These are phyloP conservation scores for Funneliformis geosporum DNA, from an alignment of 192 early-diverging fungal genomes.

Conservation along the genomic window DNA sequence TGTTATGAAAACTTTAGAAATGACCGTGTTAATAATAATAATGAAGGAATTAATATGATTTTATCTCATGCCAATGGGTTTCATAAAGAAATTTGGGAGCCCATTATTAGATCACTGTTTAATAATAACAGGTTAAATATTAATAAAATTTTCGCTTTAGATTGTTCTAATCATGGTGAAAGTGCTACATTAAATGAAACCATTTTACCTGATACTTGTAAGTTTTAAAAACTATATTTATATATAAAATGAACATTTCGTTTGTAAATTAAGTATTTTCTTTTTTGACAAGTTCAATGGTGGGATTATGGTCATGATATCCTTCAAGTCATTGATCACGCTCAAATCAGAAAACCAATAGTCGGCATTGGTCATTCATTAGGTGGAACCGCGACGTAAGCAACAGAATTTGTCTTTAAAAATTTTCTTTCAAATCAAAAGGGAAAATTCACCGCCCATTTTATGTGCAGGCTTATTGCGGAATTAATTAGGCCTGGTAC, in stretches of 20 bases:
- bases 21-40: background rate
- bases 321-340: slow-evolving; percentile 46
- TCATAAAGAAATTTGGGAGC: slow-evolving; percentile 60
- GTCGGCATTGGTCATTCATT: slow-evolving; percentile 65
- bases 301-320: slow-evolving; percentile 52
- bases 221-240: background rate
- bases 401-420: background rate
- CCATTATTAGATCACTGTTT: slow-evolving; percentile 44
- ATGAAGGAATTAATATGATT: slow-evolving; percentile 35
- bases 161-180: slow-evolving; percentile 60
- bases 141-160: slow-evolving; percentile 51
- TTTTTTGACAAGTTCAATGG: slow-evolving; percentile 50
- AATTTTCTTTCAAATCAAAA: slow-evolving; percentile 26
- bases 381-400: slow-evolving; percentile 40
- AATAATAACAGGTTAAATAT: slow-evolving; percentile 29
- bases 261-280: background rate
- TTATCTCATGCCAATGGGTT: slow-evolving; percentile 63
- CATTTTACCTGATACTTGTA: slow-evolving; percentile 41
- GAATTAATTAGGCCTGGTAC: slow-evolving; percentile 37
- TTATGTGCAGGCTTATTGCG: slow-evolving; percentile 31
- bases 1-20: background rate
- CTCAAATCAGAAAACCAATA: slow-evolving; percentile 39
- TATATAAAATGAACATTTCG: background rate
- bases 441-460: background rate
- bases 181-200: slow-evolving; percentile 55